phyloP scores from a whole-genome alignment of 2,329 filamentous ascomycete genomes.

The Fusarium subglutinans region DNA sequence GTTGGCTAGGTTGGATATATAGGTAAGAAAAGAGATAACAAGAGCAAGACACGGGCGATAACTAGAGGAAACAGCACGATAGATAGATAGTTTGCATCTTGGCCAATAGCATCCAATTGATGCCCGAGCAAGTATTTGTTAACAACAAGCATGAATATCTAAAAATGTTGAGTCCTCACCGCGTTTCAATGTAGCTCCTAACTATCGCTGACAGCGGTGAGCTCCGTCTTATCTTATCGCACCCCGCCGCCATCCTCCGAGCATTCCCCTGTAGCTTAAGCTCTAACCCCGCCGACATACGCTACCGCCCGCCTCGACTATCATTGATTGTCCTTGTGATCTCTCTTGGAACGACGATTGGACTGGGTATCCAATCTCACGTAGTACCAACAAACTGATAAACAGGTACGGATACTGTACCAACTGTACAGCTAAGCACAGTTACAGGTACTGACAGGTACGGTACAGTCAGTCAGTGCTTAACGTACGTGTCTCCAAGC shows the following conservation, averaged over 20 bases:
- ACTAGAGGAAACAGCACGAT: not conserved
- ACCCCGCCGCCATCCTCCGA: conserved; percentile 34
- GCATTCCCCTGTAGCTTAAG: conserved; percentile 28
- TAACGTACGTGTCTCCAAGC: conserved; percentile 18
- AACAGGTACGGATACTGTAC: conserved; percentile 6
- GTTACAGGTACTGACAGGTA: not conserved
- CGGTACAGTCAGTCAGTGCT: not conserved
- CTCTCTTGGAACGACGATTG: conserved; percentile 21
- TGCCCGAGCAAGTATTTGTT: conserved; percentile 7
- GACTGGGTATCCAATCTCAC: conserved; percentile 5
- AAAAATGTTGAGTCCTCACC: conserved; percentile 23
- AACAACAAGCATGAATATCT: not conserved
- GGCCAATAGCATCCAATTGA: conserved; percentile 7
- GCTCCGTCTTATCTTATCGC: conserved; percentile 47
- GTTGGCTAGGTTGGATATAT: not conserved
- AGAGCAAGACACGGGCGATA: not conserved
- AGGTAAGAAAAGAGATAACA: conserved; percentile 11
- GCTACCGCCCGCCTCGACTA: conserved; percentile 10
- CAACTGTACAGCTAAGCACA: not conserved
- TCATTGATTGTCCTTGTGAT: conserved; percentile 30
- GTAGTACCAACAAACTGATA: conserved; percentile 29
- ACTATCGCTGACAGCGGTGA: conserved; percentile 32
- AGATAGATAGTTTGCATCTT: not conserved
- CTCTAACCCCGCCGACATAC: conserved; percentile 29
- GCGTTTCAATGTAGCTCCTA: conserved; percentile 23